Conservation (phyloP, 2,329 filamentous ascomycete genomes). For the Epichloe uncinata region DNA sequence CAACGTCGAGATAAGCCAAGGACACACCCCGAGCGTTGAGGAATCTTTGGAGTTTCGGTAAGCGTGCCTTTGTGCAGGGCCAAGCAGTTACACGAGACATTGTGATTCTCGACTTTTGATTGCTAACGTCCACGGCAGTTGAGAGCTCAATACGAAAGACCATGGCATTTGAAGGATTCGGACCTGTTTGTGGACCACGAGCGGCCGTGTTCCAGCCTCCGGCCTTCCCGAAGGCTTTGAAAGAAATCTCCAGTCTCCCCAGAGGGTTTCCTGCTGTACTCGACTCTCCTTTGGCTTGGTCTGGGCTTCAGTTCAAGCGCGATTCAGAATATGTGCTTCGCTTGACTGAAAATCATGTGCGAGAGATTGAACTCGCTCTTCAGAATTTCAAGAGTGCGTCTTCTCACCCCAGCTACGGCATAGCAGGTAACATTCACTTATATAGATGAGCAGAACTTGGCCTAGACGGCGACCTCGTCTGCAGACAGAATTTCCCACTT, state of each 20-base stretch:
- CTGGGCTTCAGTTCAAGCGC: constrained; percentile 30
- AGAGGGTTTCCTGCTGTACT: constrained; percentile 34
- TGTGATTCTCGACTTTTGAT: background rate
- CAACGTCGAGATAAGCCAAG: background rate
- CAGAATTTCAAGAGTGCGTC: constrained; percentile 38
- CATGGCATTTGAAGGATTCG: constrained; percentile 1
- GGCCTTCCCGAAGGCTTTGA: constrained; percentile 5
- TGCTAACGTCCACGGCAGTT: background rate
- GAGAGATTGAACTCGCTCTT: constrained; percentile 37
- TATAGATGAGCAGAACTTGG: constrained; percentile 27
- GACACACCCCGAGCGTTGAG: background rate
- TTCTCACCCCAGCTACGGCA: too few relatives aligned
- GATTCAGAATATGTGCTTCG: constrained; percentile 31
- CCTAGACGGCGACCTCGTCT: constrained; percentile 41
- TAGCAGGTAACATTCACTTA: background rate
- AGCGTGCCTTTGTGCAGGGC: background rate
- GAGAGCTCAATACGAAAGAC: background rate
- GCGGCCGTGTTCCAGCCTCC: background rate
- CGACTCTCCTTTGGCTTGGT: constrained; percentile 35
- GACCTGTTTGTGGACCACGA: constrained; percentile 9
- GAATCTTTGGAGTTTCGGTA: background rate
- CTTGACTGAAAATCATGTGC: constrained; percentile 29
- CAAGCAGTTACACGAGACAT: background rate
- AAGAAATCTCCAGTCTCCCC: constrained; percentile 28
- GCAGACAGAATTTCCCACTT: constrained; percentile 44